Conservation (phyloP, 2,329 filamentous ascomycete species). For the Aspergillus proliferans region DNA sequence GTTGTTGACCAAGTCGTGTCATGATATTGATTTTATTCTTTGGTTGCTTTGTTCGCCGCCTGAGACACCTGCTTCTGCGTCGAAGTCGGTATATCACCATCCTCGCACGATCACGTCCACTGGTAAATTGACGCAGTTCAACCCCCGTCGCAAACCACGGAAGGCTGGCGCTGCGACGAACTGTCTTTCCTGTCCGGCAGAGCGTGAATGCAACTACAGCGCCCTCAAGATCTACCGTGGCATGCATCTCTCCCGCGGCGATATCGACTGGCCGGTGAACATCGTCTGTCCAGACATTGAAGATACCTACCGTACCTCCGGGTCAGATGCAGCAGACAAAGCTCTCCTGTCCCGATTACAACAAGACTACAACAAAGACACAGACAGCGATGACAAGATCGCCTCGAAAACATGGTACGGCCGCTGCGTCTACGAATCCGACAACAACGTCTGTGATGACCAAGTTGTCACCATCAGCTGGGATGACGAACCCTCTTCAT, state of each 20-base stretch:
- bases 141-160: conserved; percentile 65
- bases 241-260: conserved; percentile 58
- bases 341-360: conserved; percentile 44
- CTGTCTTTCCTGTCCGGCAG: conserved; percentile 72
- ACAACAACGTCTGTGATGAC: conserved; percentile 92
- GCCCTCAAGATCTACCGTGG: conserved; percentile 77
- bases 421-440: conserved; percentile 87
- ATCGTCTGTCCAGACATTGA: conserved; percentile 93
- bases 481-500: conserved; percentile 58
- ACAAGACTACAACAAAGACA: conserved; percentile 52
- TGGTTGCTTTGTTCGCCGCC: conserved; percentile 78
- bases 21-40: conserved; percentile 87
- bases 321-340: conserved; percentile 45
- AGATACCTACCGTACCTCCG: conserved; percentile 52
- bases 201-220: conserved; percentile 74
- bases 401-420: conserved; percentile 66
- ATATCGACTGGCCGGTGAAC: conserved; percentile 73
- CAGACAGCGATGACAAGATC: conserved; percentile 48
- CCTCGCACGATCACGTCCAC: conserved; percentile 69
- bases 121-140: conserved; percentile 73
- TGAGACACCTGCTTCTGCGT: conserved; percentile 24
- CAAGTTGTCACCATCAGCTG: conserved; percentile 83
- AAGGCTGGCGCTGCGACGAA: conserved; percentile 74
- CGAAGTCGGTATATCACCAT: conserved; percentile 51
- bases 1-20: conserved; percentile 88